These are phyloP conservation scores for Pythium aristosporum DNA, from an alignment of 352 stramenopile species.

Conservation along the genomic window DNA sequence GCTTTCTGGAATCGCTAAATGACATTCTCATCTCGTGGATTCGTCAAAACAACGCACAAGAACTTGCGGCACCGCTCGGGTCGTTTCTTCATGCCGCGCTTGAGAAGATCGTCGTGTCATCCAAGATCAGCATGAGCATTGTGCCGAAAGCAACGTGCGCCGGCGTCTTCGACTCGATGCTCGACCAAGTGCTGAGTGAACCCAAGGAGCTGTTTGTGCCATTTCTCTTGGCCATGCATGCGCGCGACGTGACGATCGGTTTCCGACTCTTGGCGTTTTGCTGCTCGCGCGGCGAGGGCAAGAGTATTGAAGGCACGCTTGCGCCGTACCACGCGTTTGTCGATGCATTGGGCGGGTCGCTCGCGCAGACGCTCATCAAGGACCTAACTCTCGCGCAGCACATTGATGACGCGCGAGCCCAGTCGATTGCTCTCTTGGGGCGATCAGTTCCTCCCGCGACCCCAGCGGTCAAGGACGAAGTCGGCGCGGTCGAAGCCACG, in stretches of 20 bases:
- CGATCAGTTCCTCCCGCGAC: constrained; percentile 23
- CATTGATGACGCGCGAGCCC: constrained; percentile 69
- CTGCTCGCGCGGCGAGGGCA: constrained; percentile 50
- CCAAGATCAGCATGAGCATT: constrained; percentile 61
- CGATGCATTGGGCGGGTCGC: constrained; percentile 45
- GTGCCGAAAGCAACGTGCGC: constrained; percentile 62
- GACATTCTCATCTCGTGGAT: constrained; percentile 86
- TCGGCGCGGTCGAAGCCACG: constrained; percentile 61
- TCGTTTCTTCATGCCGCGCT: constrained; percentile 64
- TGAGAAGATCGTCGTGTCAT: constrained; percentile 77
- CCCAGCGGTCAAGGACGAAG: constrained; percentile 41
- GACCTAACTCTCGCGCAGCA: constrained; percentile 74
- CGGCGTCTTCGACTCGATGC: constrained; percentile 73
- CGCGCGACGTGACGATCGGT: constrained; percentile 67
- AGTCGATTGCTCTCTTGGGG: constrained; percentile 58
- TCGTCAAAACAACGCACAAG: constrained; percentile 68
- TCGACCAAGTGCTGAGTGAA: constrained; percentile 79
- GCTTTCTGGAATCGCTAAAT: constrained; percentile 78
- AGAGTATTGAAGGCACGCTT: constrained; percentile 56
- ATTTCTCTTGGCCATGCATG: constrained; percentile 80
- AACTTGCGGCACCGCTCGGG: constrained; percentile 57
- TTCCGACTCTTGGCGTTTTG: constrained; percentile 79
- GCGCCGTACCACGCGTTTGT: constrained; percentile 67
- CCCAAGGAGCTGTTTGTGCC: constrained; percentile 66
- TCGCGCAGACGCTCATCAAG: constrained; percentile 58